Evolutionary conservation across 2,329 filamentous ascomycete species (phyloP).

Genomic region (Colletotrichum shisoi): DNA sequence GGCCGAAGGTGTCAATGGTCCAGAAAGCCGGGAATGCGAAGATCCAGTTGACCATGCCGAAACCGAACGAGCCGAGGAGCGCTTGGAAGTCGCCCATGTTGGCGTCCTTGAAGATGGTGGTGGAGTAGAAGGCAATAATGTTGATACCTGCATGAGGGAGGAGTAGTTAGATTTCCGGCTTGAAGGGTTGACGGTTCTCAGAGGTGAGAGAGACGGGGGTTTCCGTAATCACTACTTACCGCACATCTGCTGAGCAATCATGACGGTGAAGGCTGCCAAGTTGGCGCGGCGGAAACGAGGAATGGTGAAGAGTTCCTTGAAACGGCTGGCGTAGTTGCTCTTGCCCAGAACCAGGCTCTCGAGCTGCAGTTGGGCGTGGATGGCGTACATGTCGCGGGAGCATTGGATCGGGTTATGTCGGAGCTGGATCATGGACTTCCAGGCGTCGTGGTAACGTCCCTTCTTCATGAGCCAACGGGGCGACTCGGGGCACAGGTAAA

Average conservation of each 20-base stretch:
- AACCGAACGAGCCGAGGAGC: conserved; percentile 57
- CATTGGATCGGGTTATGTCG: conserved; percentile 65
- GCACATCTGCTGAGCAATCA: conserved; percentile 80
- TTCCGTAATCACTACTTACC: conserved; percentile 43
- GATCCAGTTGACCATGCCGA: conserved; percentile 65
- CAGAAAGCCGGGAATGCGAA: conserved; percentile 66
- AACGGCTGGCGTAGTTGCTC: conserved; percentile 67
- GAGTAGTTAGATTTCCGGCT: background rate
- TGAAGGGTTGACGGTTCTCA: too few relatives aligned
- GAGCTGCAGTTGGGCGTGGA: conserved; percentile 69
- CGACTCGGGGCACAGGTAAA: conserved; percentile 72
- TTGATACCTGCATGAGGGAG: conserved; percentile 59
- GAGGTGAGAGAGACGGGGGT: too few relatives aligned
- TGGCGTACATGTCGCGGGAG: conserved; percentile 69
- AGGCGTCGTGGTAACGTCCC: conserved; percentile 67
- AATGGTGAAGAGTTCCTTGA: conserved; percentile 72
- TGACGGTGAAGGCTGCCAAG: conserved; percentile 78
- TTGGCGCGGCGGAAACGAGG: conserved; percentile 76
- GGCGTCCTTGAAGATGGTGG: conserved; percentile 66
- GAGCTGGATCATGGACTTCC: conserved; percentile 60
- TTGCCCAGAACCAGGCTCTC: conserved; percentile 61
- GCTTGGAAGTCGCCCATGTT: conserved; percentile 65
- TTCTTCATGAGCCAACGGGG: conserved; percentile 75
- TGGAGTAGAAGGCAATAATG: conserved; percentile 79
- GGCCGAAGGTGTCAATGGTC: conserved; percentile 61